A percentile compares a stretch with the other conserved stretches of the same genome.
Conservation (phyloP, 139 green algal genomes). For the Nannochloris sp. region DNA sequence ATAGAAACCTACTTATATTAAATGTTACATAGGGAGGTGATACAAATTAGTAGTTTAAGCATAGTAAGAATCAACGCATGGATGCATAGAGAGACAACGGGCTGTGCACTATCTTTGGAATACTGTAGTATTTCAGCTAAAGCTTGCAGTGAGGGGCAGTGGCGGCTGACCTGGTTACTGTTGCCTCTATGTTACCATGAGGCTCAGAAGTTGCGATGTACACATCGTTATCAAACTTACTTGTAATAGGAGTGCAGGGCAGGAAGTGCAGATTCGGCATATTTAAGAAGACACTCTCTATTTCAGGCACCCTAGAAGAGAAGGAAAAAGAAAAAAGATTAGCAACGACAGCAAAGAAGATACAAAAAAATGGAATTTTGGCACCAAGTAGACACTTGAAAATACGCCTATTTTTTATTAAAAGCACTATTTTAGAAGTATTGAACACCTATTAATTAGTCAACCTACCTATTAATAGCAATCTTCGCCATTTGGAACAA, state of each 20-base stretch:
- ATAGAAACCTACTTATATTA: too few species aligned
- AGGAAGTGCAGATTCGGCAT: constrained; percentile 98
- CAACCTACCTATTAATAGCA: constrained; percentile 45
- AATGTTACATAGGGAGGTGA: too few species aligned
- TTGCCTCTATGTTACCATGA: constrained; percentile 84
- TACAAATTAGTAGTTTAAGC: too few species aligned
- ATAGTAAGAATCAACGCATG: too few species aligned
- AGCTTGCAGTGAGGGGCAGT: constrained; percentile 33
- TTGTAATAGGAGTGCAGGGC: constrained; percentile 51
- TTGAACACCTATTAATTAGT: neutral
- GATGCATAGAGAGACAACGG: too few species aligned
- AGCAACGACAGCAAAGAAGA: neutral
- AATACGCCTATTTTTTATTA: neutral
- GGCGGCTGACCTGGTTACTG: constrained; percentile 39
- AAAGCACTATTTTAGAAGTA: neutral
- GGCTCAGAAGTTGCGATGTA: constrained; percentile 90
- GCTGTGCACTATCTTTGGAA: too few species aligned
- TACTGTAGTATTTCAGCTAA: constrained; percentile 6
- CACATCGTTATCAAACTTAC: constrained; percentile 87
- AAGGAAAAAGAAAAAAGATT: neutral
- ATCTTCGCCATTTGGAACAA: constrained; percentile 76
- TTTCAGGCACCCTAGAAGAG: constrained; percentile 32
- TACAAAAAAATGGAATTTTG: neutral
- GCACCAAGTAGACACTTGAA: too few species aligned
- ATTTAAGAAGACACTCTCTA: constrained; percentile 81